A percentile compares a stretch with the other conserved stretches of the same genome.
Conservation (phyloP, 2,329 filamentous ascomycete genomes). For the Elsinoe necatrix region DNA sequence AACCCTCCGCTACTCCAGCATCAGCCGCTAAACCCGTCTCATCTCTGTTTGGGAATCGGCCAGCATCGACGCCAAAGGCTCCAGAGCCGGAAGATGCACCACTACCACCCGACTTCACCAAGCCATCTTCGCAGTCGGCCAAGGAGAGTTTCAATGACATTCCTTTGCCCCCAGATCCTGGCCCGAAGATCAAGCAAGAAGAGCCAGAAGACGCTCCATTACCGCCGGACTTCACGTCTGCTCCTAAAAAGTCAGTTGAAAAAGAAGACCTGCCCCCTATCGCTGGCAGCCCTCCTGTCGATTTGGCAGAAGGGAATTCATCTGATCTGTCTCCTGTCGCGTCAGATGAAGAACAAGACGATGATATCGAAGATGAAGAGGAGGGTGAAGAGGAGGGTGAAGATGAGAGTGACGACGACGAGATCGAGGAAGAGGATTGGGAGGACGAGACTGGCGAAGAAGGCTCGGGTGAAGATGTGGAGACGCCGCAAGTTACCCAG, state of each 20-base stretch:
- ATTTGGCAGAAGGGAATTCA: constrained; percentile 26
- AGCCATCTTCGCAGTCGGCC: constrained; percentile 21
- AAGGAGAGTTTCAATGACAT: constrained; percentile 15
- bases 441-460: constrained; percentile 35
- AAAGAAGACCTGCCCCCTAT: constrained; percentile 33
- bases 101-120: constrained; percentile 34
- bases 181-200: constrained; percentile 23
- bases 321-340: constrained; percentile 24
- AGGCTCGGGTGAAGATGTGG: constrained; percentile 41
- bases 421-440: constrained; percentile 27
- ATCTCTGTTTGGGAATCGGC: constrained; percentile 36
- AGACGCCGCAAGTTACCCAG: constrained; percentile 11
- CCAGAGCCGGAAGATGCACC: constrained; percentile 31
- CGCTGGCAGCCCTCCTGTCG: constrained; percentile 41
- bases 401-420: constrained; percentile 30
- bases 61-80: constrained; percentile 17
- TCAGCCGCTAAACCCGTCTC: constrained; percentile 21
- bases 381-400: constrained; percentile 33
- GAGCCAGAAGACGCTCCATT: constrained; percentile 22
- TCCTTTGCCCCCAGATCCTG: constrained; percentile 20
- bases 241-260: constrained; percentile 21
- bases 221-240: constrained; percentile 34
- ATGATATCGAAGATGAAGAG: constrained; percentile 29
- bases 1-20: constrained; percentile 32
- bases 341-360: constrained; percentile 26